Conservation (phyloP, 192 early-diverging fungal species). For the Pilobolus umbonatus region DNA sequence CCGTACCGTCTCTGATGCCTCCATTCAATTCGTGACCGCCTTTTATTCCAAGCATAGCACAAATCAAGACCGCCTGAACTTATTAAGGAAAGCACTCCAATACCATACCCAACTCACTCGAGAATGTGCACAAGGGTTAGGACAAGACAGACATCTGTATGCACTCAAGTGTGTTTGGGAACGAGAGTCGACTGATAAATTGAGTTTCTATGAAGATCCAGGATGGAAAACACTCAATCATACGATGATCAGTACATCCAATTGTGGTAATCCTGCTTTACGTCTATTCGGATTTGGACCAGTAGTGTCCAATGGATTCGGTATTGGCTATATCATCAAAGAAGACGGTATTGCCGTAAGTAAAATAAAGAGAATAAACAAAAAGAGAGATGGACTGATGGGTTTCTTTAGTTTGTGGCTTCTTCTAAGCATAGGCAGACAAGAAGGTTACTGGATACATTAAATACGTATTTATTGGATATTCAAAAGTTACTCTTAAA, state of each 20-base stretch:
- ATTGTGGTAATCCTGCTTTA: conserved; percentile 66
- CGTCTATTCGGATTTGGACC: conserved; percentile 76
- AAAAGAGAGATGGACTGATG: neutral
- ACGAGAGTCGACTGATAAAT: conserved; percentile 22
- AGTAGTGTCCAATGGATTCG: conserved; percentile 73
- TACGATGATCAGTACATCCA: conserved; percentile 63
- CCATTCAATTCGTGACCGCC: conserved; percentile 54
- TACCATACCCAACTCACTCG: conserved; percentile 60
- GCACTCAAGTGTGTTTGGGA: conserved; percentile 64
- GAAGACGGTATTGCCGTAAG: conserved; percentile 46
- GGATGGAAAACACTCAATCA: conserved; percentile 49
- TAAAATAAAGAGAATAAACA: neutral
- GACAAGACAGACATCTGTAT: conserved; percentile 86
- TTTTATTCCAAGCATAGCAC: conserved; percentile 55
- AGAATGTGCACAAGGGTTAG: conserved; percentile 65
- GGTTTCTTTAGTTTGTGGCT: conserved; percentile 34
- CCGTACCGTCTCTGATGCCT: conserved; percentile 62
- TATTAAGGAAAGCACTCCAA: conserved; percentile 52
- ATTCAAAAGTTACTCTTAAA: conserved; percentile 28
- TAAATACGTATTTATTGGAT: conserved; percentile 37
- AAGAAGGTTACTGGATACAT: conserved; percentile 33
- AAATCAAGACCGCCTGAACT: conserved; percentile 32
- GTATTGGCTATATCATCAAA: conserved; percentile 74
- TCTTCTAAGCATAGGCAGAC: conserved; percentile 50
- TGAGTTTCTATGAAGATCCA: conserved; percentile 35